Evolutionary conservation across 768 basidiomycete genomes (phyloP), one percentile per base, ranked within the genome.

Genomic region (Panaeolus cyanescens): DNA sequence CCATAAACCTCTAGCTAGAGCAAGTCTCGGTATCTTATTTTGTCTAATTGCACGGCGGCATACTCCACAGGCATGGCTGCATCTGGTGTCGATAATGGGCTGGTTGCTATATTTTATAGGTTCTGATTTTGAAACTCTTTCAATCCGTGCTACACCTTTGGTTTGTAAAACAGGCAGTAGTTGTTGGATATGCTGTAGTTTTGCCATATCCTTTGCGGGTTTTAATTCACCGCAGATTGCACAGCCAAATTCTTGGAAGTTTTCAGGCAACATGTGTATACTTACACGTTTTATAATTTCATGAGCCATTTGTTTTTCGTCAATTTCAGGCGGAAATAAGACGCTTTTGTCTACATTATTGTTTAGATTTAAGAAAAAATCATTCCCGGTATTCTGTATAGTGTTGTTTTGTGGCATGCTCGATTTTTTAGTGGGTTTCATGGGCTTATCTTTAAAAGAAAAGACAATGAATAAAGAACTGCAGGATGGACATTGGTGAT

Each of bases 1-100:
- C 67, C 67, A 68, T 15, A 66, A 40, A 54, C 40, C 37, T 20
- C 62, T 62, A 12, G 65, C 63, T 1, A 68, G 39, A 15, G 67
- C 61, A 13, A 55, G 33, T 3, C 19, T 13, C 8, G 65, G 67
- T 1, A 63, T 37, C 40, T 61, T 56, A 9, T 56, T 40, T 8
- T 59, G 50, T 2, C 58, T 15, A 2, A 67, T 10, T 5, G 31
- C 19, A 1, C 7, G 6, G 0, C 54, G 33, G 58, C 67, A 65
- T 5, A 15, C 8, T 31, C 59, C 28, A 55, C 67, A 68, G 22
- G 62, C 55, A 2, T 37, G 12, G 12, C 45, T 13, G 53, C 67
- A 65, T 32, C 28, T 15, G 40, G 58, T 37, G 30, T 64, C 67
- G 1, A 68, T 9, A 68, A 58, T 36, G 67, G 67, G 5, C 65